Base-by-base conservation (phyloP, 768 basidiomycete genomes). In the Lactifluus subvellereus region DNA sequence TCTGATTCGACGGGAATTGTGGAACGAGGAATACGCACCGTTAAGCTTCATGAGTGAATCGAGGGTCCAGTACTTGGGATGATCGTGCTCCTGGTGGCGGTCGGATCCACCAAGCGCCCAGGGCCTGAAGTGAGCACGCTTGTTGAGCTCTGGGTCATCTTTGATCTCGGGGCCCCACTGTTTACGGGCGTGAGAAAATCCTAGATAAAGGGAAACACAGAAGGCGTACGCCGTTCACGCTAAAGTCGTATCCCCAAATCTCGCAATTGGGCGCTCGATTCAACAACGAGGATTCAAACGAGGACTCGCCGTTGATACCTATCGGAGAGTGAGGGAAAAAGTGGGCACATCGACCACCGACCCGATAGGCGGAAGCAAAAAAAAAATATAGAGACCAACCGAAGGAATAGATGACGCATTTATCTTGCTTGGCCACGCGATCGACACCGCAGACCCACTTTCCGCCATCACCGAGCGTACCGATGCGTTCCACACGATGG, bases 1-100 rank as follows among this genome's bases (percentile, higher is more conserved):
- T 27, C 27, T 27, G 27, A 6, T 8, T 37, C 37, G 37, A 2
- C 52, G 42, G 38, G 3, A 37, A 33, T 16, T 30, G 30, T 27
- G 5, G 42, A 14, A 37, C 2, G 47, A 27, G 27, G 27, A 20
- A 22, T 18, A 66, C 76, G 20, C 57, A 81, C 84, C 84, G 61
- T 89, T 88, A 71, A 77, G 72, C 54, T 79, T 74, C 85, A 89
- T 84, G 57, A 89, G 72, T 18, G 77, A 80, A 37, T 82, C 78
- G 20, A 89, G 75, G 4, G 84, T 87, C 72, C 83, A 88, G 77
- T 80, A 81, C 65, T 80, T 80, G 14, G 76, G 77, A 11, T 78
- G 66, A 60, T 82, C 83, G 8, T 67, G 66, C 6, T 75, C 70
- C 13, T 74, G 77, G 61, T 81, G 79, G 9, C 72, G 77, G 69